Evolutionary conservation across 2,329 filamentous ascomycete genomes (phyloP).

Genomic region (Trichothecium sympodiale): DNA sequence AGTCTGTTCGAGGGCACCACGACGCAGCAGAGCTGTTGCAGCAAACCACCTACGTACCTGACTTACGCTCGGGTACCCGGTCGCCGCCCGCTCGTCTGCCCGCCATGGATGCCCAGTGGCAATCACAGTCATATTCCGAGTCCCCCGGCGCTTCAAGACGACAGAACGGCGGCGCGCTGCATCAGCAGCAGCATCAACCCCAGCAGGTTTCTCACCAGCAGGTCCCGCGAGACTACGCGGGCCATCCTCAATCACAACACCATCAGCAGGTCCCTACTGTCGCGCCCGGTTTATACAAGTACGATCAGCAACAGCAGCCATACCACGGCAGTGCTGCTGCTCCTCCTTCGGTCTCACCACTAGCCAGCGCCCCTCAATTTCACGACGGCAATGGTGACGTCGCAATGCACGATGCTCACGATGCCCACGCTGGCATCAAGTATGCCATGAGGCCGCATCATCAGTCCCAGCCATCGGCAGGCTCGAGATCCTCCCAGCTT

Average conservation of each 20-base stretch:
- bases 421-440: conserved; percentile 77
- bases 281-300: conserved; percentile 49
- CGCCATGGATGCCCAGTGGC: conserved; percentile 36
- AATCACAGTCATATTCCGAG: conserved; percentile 61
- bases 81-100: conserved; percentile 3
- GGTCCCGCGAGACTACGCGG: conserved; percentile 36
- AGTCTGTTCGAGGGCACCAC: too few species aligned
- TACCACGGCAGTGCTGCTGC: conserved; percentile 38
- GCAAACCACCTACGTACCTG: conserved; percentile 4
- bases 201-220: conserved; percentile 12
- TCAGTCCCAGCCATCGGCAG: conserved; percentile 55
- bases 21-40: conserved; percentile 5
- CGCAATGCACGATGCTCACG: conserved; percentile 75
- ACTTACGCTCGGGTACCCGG: conserved; percentile 1
- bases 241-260: conserved; percentile 24
- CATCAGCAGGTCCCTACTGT: conserved; percentile 17
- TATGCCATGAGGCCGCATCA: conserved; percentile 73
- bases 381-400: conserved; percentile 68
- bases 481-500: conserved; percentile 42
- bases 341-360: conserved; percentile 41
- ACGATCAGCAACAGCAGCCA: conserved; percentile 41
- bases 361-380: conserved; percentile 40
- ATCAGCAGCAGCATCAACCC: conserved; percentile 4
- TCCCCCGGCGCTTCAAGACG: conserved; percentile 51
- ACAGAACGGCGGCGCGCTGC: conserved; percentile 39